Evolutionary conservation across 169 alveolate genomes (phyloP).

Genomic region (Plasmodium falciparum): DNA sequence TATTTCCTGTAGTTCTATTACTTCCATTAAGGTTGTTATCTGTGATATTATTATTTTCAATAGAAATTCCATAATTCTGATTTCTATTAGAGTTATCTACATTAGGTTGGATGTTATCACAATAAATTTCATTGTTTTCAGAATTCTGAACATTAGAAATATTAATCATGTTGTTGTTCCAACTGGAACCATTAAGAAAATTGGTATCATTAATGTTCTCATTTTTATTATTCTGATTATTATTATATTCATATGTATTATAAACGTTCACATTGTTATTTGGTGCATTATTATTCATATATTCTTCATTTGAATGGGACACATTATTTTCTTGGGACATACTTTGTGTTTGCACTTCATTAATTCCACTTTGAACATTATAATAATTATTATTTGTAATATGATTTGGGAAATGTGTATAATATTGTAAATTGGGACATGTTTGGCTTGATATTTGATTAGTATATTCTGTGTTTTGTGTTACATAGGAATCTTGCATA

Average conservation of each 20-base stretch:
- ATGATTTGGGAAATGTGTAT: slow-evolving; percentile 4
- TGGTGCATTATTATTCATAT: neutral
- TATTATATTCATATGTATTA: neutral
- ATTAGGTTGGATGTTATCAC: neutral
- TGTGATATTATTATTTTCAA: too few species aligned
- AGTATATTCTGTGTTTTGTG: neutral
- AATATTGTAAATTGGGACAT: neutral
- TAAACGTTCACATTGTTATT: slow-evolving; percentile 1
- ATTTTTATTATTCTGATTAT: slow-evolving; percentile 3
- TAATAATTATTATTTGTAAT: neutral
- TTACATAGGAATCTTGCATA: neutral
- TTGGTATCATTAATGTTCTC: neutral
- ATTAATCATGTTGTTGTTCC: neutral
- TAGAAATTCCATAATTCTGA: too few species aligned
- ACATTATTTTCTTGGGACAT: too few species aligned
- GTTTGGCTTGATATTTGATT: slow-evolving; percentile 6
- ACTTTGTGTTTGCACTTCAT: neutral
- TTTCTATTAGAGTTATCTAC: too few species aligned
- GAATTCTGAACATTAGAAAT: neutral
- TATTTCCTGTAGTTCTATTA: too few species aligned
- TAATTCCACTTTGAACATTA: neutral
- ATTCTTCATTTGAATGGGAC: too few species aligned
- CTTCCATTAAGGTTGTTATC: too few species aligned
- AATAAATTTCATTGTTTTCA: neutral
- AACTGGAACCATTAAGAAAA: neutral